A percentile compares a stretch with the other conserved stretches of the same genome.
These are phyloP conservation scores for Moelleriella libera DNA, from an alignment of 2,329 filamentous ascomycete species.

Conservation along the genomic window DNA sequence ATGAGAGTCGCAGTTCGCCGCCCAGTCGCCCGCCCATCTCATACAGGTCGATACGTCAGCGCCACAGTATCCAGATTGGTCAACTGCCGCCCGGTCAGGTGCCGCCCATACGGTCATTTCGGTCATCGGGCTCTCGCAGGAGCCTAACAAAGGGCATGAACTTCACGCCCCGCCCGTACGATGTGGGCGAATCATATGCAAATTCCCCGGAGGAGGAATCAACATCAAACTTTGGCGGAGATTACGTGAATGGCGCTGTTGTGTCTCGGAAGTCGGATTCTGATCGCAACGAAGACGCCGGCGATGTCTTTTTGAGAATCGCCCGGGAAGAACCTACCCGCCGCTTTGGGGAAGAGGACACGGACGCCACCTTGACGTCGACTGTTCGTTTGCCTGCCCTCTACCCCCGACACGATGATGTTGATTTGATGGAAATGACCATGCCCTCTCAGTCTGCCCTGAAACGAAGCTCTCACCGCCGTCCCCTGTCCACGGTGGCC, in stretches of 20 bases:
- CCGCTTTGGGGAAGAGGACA: conserved; percentile 20
- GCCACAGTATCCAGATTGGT: conserved; percentile 15
- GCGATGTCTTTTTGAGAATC: conserved; percentile 45
- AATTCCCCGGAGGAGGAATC: conserved; percentile 31
- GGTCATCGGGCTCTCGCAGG: conserved; percentile 42
- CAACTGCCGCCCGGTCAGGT: conserved; percentile 24
- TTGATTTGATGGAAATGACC: background rate
- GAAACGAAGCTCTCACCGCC: conserved; percentile 30
- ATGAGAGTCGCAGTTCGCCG: conserved; percentile 31
- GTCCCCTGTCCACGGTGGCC: conserved; percentile 38
- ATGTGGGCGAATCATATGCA: conserved; percentile 25
- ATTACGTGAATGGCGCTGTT: conserved; percentile 13
- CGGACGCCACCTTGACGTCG: conserved; percentile 20
- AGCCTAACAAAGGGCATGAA: conserved; percentile 40
- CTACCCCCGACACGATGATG: background rate
- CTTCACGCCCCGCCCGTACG: conserved; percentile 26
- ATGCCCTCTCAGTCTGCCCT: conserved; percentile 28
- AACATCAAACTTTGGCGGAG: background rate
- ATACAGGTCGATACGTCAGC: conserved; percentile 26
- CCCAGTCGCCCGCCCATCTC: conserved; percentile 33
- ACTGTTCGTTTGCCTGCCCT: conserved; percentile 27
- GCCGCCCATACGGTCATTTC: conserved; percentile 41
- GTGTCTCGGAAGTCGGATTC: conserved; percentile 29
- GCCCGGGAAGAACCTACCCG: conserved; percentile 36
- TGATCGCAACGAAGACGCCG: conserved; percentile 30